A percentile compares a stretch with the other conserved stretches of the same genome.
Conservation (phyloP, 805 yeast genomes). For the Candida sakaeoensis region DNA sequence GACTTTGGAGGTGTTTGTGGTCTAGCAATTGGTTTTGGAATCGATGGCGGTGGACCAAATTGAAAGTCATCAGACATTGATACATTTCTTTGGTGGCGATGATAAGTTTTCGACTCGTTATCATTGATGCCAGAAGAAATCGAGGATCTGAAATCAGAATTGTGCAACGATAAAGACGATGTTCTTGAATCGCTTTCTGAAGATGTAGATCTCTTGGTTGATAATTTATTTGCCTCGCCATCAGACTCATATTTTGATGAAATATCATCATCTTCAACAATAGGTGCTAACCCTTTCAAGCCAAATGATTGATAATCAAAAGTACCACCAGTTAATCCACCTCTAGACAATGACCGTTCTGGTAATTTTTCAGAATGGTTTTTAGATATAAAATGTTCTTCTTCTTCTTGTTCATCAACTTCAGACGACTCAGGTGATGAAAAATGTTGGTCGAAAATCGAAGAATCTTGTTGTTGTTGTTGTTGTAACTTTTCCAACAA, state of each 20-base stretch:
- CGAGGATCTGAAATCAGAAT: conserved; percentile 34
- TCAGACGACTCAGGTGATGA: conserved; percentile 18
- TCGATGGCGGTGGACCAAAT: conserved; percentile 7
- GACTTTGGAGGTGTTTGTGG: too few species aligned
- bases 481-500: conserved; percentile 11
- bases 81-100: conserved; percentile 4
- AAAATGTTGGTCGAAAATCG: conserved; percentile 9
- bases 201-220: conserved; percentile 15
- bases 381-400: background rate
- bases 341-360: conserved; percentile 11
- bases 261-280: conserved; percentile 32
- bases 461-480: conserved; percentile 6
- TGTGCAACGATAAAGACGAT: conserved; percentile 37
- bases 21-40: conserved; percentile 4
- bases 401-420: conserved; percentile 10
- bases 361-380: conserved; percentile 6
- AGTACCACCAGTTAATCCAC: conserved; percentile 10
- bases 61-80: conserved; percentile 8
- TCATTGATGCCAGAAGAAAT: conserved; percentile 30
- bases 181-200: conserved; percentile 25
- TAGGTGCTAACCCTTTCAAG: conserved; percentile 34
- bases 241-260: conserved; percentile 31
- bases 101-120: conserved; percentile 5
- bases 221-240: conserved; percentile 13
- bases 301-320: conserved; percentile 24